Conservation (phyloP, 2,329 filamentous ascomycete genomes). For the Tolypocladium sp. region DNA sequence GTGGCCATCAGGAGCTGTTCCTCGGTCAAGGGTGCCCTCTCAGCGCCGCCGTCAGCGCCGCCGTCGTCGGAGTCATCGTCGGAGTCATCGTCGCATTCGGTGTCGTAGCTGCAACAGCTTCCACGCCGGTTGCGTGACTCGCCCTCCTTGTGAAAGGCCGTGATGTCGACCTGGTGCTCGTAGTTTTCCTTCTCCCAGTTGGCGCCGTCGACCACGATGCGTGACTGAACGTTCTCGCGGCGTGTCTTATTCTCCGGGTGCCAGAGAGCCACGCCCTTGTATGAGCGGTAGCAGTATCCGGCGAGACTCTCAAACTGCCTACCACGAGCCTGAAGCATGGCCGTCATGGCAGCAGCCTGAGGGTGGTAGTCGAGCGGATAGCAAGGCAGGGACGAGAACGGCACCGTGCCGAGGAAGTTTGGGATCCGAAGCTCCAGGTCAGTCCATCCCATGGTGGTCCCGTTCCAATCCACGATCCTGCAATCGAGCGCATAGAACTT, state of each 20-base stretch:
- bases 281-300: conserved; percentile 39
- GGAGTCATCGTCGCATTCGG: background rate
- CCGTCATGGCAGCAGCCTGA: conserved; percentile 22
- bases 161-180: conserved; percentile 14
- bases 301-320: conserved; percentile 33
- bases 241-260: conserved; percentile 13
- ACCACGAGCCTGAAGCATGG: conserved; percentile 28
- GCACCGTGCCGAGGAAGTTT: conserved; percentile 32
- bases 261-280: conserved; percentile 27
- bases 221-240: conserved; percentile 17
- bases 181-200: conserved; percentile 21
- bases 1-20: conserved; percentile 30
- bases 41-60: conserved; percentile 9
- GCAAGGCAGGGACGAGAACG: conserved; percentile 31
- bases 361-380: conserved; percentile 37
- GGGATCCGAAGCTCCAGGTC: conserved; percentile 24
- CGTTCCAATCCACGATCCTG: conserved; percentile 38
- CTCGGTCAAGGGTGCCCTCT: conserved; percentile 22
- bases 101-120: background rate
- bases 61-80: background rate
- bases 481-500: conserved; percentile 28
- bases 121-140: background rate
- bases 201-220: conserved; percentile 19
- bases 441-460: conserved; percentile 34
- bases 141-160: background rate